Conservation (phyloP, 1,284 basidiomycete species). For the Puccinia polysora region DNA sequence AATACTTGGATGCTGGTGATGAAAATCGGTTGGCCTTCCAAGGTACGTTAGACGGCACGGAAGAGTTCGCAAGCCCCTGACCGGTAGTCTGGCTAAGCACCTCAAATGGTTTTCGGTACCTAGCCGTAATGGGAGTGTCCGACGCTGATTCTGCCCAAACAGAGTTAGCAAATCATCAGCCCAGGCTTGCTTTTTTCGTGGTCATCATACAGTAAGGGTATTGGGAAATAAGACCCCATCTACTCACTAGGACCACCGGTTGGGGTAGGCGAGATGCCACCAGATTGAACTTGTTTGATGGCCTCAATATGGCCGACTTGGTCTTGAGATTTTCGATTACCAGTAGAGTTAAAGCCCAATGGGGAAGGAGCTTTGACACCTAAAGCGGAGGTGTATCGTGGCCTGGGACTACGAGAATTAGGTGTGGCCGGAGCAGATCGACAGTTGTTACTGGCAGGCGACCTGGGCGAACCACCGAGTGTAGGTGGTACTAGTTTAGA, state of each 20-base stretch:
- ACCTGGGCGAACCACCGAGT: background rate
- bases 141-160: background rate
- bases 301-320: too few relatives aligned
- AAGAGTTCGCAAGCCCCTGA: background rate
- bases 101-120: background rate
- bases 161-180: too few relatives aligned
- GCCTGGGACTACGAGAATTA: constrained; percentile 21
- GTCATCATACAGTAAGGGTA: background rate
- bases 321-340: background rate
- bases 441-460: background rate
- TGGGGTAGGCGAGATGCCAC: background rate
- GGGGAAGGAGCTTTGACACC: constrained; percentile 13
- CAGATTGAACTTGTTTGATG: background rate
- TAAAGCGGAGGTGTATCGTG: constrained; percentile 33
- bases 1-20: too few relatives aligned
- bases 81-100: background rate
- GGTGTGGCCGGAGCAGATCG: constrained; percentile 22
- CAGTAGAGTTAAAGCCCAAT: background rate
- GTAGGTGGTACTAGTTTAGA: constrained; percentile 32
- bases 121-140: background rate
- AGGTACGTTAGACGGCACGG: too few relatives aligned
- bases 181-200: too few relatives aligned
- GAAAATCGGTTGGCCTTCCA: background rate
- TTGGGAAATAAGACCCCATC: background rate
- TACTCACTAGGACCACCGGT: background rate